A percentile compares a stretch with the other conserved stretches of the same genome.
Conservation (phyloP, 139 green algal genomes). For the Chlorokybus atmophyticus region DNA sequence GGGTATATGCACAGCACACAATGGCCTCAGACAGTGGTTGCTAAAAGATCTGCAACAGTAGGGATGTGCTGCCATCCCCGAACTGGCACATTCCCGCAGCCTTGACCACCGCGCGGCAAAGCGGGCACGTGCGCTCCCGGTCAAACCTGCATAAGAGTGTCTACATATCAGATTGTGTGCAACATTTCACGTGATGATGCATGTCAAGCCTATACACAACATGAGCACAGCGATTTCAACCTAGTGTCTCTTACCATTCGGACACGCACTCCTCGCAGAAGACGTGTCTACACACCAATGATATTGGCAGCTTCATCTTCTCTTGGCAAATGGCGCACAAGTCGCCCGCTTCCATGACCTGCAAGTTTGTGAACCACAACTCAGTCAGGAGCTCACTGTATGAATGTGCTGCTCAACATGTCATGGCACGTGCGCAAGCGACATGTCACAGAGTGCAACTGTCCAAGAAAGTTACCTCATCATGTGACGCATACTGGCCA, state of each 20-base stretch:
- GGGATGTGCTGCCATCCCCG: conserved; percentile 41
- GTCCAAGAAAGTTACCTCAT: conserved; percentile 24
- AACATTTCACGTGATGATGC: too few relatives aligned
- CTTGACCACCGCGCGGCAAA: conserved; percentile 45
- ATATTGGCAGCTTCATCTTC: conserved; percentile 28
- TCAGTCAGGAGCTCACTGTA: too few relatives aligned
- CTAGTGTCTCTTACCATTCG: conserved; percentile 55
- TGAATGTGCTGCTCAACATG: too few relatives aligned
- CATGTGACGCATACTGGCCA: conserved; percentile 29
- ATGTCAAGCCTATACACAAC: too few relatives aligned
- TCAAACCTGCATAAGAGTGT: conserved; percentile 40
- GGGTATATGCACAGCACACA: too few relatives aligned
- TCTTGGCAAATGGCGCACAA: conserved; percentile 72
- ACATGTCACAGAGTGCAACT: neutral
- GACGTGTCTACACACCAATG: conserved; percentile 52
- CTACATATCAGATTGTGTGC: too few relatives aligned
- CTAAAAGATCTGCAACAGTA: conserved; percentile 47
- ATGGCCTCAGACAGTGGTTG: too few relatives aligned
- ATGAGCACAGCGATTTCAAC: neutral
- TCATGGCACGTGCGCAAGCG: too few relatives aligned
- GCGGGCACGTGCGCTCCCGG: conserved; percentile 61
- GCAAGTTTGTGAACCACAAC: neutral
- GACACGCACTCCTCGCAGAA: conserved; percentile 64
- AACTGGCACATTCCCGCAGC: conserved; percentile 25
- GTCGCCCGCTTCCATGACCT: conserved; percentile 28